Evolutionary conservation across 371 early-diverging fungal genomes (phyloP), one percentile per base, ranked within the genome.

Genomic region (Mortierella sp.): DNA sequence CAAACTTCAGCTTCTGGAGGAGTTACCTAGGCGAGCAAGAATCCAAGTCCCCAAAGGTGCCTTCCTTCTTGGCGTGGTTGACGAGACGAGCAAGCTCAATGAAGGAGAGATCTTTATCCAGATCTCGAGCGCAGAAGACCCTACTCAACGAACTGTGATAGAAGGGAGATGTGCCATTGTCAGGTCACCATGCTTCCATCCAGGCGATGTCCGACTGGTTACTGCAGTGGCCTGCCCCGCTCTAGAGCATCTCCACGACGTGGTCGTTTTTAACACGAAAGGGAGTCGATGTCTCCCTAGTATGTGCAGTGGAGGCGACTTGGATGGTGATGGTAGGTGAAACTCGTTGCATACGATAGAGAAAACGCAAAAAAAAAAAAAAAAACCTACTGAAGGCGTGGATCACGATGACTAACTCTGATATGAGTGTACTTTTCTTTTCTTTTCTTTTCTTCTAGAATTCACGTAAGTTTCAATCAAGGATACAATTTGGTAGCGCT

Each of bases 261-360:
- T 94, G 11, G 81, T 97, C 14, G 95, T 94, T 0, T 95, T 97
- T 74, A 84, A 90, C 37, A 83, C 89, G n/a, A 84, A 89, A 60
- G 97, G 97, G 0, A 58, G 70, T 5, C 83, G 94, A 23, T 92
- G 92, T 52, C 74, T 93, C 16, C 91, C 95, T 0, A 92, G 92
- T 70, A 89, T 90, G 91, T 88, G 92, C 63, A 87, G 91, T 48
- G 96, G 96, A 21, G 92, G 93, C 0, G 97, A 97, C 82, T 74
- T 97, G 11, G 97, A 96, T 72, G 95, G 95, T 15, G 97, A 97
- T 83, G 89, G 91, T 77, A 62, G 55, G 72, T 29, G 28, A 19
- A 9, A 16, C 14, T 62, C n/a, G 44, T 26, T 21, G 16, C 21
- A 25, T 58, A 37, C 37, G 37, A 37, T 37, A 37, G 9, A 37